Percentiles rank a stretch among this genome's conserved stretches.
These are phyloP conservation scores for Cucurbita pepo DNA, from an alignment of 306 rosid genomes.

Conservation along the genomic window DNA sequence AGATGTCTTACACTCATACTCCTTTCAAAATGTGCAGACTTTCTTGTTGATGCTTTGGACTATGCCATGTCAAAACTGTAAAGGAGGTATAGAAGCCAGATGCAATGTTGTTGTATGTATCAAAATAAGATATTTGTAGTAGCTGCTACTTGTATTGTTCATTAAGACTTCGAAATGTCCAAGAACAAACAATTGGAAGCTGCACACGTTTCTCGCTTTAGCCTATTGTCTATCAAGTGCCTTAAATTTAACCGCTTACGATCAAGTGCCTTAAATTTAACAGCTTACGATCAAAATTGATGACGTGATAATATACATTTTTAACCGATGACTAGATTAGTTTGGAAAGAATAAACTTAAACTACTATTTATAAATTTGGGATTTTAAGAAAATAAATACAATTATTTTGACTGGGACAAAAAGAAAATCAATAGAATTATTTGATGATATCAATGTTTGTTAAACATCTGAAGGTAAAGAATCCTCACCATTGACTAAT, in stretches of 20 bases:
- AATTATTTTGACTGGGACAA: too few species aligned
- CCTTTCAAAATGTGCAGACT: constrained; percentile 40
- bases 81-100: not conserved
- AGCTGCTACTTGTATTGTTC: not conserved
- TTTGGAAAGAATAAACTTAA: too few species aligned
- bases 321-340: too few species aligned
- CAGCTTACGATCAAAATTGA: too few species aligned
- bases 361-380: too few species aligned
- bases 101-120: not conserved
- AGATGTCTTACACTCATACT: not conserved
- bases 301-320: too few species aligned
- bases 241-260: too few species aligned
- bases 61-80: constrained; percentile 52
- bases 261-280: not conserved
- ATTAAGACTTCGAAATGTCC: not conserved
- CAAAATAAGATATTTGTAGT: not conserved
- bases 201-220: not conserved
- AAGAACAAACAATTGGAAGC: not conserved
- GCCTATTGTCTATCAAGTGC: not conserved
- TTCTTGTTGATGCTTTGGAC: constrained; percentile 85
- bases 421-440: too few species aligned
- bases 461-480: too few species aligned
- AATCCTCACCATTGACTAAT: too few species aligned
- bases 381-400: too few species aligned
- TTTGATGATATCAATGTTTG: too few species aligned